Percentiles rank a stretch among this genome's conserved stretches.
phyloP scores from a whole-genome alignment of 129 eudicot genomes.

The Pulicaria dysenterica region DNA sequence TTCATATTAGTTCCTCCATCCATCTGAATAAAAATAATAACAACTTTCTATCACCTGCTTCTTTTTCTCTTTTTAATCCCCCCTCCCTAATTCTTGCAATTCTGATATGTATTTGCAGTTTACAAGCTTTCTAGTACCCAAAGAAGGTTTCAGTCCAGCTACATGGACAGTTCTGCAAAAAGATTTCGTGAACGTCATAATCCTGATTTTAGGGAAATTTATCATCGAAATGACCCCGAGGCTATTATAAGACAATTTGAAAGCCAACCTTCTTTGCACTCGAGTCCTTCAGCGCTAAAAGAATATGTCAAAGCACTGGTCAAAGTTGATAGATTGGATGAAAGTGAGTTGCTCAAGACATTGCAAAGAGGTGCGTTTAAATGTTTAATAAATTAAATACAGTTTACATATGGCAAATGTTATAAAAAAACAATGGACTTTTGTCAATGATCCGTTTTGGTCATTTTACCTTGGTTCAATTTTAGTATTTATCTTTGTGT shows the following conservation, averaged over 20 bases:
- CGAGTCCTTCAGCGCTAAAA: constrained; percentile 70
- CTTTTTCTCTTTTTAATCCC: neutral
- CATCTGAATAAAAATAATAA: no score
- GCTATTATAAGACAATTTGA: constrained; percentile 81
- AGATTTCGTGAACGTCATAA: constrained; percentile 70
- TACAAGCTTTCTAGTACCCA: constrained; percentile 33
- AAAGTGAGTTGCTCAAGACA: constrained; percentile 80
- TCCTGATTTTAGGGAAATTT: constrained; percentile 65
- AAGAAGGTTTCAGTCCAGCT: constrained; percentile 68
- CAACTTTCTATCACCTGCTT: neutral
- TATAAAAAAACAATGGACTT: no score
- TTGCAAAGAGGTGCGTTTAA: constrained; percentile 73
- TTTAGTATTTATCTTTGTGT: no score
- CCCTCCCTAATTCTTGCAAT: no score
- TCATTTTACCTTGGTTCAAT: no score
- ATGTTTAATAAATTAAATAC: constrained; percentile 15
- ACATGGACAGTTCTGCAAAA: constrained; percentile 52
- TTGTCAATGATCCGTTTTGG: no score
- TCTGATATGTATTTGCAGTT: constrained; percentile 38
- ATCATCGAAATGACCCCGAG: constrained; percentile 75
- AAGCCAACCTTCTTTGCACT: constrained; percentile 75
- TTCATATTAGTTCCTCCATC: neutral
- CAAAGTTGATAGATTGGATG: constrained; percentile 82
- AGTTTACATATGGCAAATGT: neutral
- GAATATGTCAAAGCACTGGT: constrained; percentile 94